phyloP scores from a whole-genome alignment of 257 asterid species.

The Solanum infundibuliforme region DNA sequence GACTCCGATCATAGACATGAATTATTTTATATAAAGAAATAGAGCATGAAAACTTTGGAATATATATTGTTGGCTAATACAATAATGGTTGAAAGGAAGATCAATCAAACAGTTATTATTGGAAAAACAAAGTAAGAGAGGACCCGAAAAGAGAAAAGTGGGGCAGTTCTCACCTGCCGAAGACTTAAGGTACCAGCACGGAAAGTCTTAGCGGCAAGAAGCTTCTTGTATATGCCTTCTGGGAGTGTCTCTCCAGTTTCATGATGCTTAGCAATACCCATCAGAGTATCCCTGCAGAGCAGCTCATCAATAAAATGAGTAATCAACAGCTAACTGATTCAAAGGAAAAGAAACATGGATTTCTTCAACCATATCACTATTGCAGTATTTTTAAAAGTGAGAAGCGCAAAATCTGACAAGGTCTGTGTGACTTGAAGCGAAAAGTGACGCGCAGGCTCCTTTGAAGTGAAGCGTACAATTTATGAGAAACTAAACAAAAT shows the following conservation, averaged over 20 bases:
- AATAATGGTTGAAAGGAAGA: neutral
- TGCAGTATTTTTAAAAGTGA: neutral
- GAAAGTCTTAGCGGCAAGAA: slow-evolving; percentile 96
- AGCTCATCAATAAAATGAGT: slow-evolving; percentile 1
- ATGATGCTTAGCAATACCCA: slow-evolving; percentile 95
- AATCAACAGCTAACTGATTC: neutral
- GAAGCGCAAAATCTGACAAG: neutral
- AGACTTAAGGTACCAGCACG: slow-evolving; percentile 95
- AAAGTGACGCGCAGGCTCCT: neutral
- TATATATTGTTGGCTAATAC: neutral
- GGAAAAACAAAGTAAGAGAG: neutral
- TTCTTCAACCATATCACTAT: neutral
- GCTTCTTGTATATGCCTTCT: slow-evolving; percentile 80
- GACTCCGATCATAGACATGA: neutral
- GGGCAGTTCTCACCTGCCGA: slow-evolving; percentile 59
- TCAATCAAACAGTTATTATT: neutral
- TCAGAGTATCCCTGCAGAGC: slow-evolving; percentile 75
- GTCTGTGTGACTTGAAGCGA: neutral
- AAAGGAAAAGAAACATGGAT: neutral
- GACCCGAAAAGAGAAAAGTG: neutral
- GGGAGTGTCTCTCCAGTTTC: slow-evolving; percentile 92
- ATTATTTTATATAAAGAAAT: neutral
- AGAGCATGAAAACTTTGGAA: neutral
- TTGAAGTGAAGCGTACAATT: neutral
- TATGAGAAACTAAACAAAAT: neutral